A percentile compares a stretch with the other conserved stretches of the same genome.
These are phyloP conservation scores for Curvularia lunata DNA, from an alignment of 2,329 filamentous ascomycete species.

Conservation along the genomic window DNA sequence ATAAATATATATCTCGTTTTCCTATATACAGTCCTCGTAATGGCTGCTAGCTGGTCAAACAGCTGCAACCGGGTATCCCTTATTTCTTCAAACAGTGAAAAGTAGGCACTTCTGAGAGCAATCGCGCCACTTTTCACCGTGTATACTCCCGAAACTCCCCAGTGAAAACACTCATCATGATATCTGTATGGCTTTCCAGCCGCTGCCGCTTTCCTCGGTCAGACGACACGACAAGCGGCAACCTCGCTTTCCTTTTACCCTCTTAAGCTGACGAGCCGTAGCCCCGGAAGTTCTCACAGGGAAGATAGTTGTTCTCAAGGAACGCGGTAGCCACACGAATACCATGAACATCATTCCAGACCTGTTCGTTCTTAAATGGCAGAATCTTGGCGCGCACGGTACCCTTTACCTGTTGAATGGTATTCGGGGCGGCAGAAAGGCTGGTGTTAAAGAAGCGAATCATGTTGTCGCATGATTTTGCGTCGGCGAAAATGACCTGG, in stretches of 20 bases:
- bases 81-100: neutral
- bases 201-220: neutral
- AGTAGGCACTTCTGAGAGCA: neutral
- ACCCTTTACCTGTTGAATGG: constrained; percentile 45
- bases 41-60: neutral
- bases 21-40: constrained; percentile 1
- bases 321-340: constrained; percentile 50
- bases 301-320: constrained; percentile 50
- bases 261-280: constrained; percentile 20
- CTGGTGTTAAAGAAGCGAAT: constrained; percentile 56
- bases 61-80: neutral
- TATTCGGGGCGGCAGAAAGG: constrained; percentile 44
- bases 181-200: neutral
- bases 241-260: neutral
- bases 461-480: constrained; percentile 54
- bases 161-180: neutral
- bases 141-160: neutral
- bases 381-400: constrained; percentile 38
- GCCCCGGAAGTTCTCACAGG: constrained; percentile 41
- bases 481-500: constrained; percentile 58
- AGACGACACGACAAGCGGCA: neutral
- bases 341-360: constrained; percentile 43
- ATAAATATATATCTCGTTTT: neutral
- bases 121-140: neutral
- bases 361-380: constrained; percentile 39